Base-by-base conservation (phyloP, 2,329 filamentous ascomycete genomes). In the Claviceps africana region DNA sequence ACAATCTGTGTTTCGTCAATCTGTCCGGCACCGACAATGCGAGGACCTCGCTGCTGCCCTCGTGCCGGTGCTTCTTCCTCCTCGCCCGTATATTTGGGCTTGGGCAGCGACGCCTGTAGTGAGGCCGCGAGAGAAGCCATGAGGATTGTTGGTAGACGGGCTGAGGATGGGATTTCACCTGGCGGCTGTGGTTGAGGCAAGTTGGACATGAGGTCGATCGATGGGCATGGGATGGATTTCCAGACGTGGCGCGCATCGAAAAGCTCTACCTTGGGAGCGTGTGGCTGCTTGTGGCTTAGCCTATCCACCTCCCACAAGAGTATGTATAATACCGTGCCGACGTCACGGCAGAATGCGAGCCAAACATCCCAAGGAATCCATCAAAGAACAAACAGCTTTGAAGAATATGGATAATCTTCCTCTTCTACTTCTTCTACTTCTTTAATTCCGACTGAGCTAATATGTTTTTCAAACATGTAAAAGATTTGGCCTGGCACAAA, bases 71-170 rank as follows among this genome's bases (percentile, higher is more conserved):
- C 71, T 62, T 94, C 86, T 65, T 96, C 90, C 65, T 94, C 83
- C 65, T 95, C 88, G 59, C 87, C 89, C 4, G 84, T 88, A 65
- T 96, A 95, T 70, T 87, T 91, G 17, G 91, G 90, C 66, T 90
- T 90, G 3, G 91, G 91, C 44, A 97, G 76, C 53, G 86, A 83
- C 64, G 82, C 81, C 57, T 88, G 82, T 44, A 97, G 77, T 53
- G 88, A 86, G 54, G 81, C 76, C 58, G 77, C 78, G 63, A 86
- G 75, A 54, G 82, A 83, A 54, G 82, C 72, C 82, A 87, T 87
- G 49, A 10, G 57, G 48, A 39, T 43, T 22, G 15, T 45, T 35
- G 45, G 19, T 47, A 10, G 51, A 47, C 52, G 49, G 43, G 44
- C 51, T 54, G 55, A 59, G 58, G 21, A 54, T 53, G 55, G 58